Base-by-base conservation (phyloP, 345 rosid species). In the Excoecaria cochinchinensis region DNA sequence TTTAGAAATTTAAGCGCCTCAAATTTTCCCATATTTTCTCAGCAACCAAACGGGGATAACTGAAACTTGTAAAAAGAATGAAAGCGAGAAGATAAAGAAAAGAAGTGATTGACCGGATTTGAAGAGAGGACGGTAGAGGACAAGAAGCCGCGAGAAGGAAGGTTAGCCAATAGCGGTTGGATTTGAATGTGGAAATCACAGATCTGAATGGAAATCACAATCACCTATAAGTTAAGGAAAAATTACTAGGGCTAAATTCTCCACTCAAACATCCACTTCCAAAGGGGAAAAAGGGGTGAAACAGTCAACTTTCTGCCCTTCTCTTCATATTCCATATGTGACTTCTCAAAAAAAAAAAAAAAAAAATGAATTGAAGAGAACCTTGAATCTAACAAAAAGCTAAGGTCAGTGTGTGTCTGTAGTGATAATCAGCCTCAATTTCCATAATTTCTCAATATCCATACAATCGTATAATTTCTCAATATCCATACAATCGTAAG, bases 211-310 rank as follows among this genome's bases (percentile, higher is more conserved):
- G n/a, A 44, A 44, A 70, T 56, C 58, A 75, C 17, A 77, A 14
- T 78, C 39, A 68, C 42, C 44, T 69, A 55, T 14, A 42, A 17
- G 51, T 19, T 52, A 55, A 5, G 46, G 70, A 57, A 71, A 62
- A 17, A 50, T 70, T 55, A 8, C 59, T 61, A 67, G 24, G 44
- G 24, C 59, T 62, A 44, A 60, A 70, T 67, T 79, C 78, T 65
- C 62, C 66, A 68, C n/a, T 47, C 38, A 71, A 67, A 57, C 63
- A 31, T 58, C 40, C 51, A 53, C 67, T 60, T 38, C 31, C 64
- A 21, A 48, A 9, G 47, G 55, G 24, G 11, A 62, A 39, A 46
- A 19, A n/a, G n/a, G 48, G 1, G 17, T 5, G 69, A 53, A 64
- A 67, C 65, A 63, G 52, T 40, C 17, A 61, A 50, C 14, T 75